Evolutionary conservation across 768 basidiomycete species (phyloP), one percentile per base, ranked within the genome.

Genomic region (Boletus bicolor): DNA sequence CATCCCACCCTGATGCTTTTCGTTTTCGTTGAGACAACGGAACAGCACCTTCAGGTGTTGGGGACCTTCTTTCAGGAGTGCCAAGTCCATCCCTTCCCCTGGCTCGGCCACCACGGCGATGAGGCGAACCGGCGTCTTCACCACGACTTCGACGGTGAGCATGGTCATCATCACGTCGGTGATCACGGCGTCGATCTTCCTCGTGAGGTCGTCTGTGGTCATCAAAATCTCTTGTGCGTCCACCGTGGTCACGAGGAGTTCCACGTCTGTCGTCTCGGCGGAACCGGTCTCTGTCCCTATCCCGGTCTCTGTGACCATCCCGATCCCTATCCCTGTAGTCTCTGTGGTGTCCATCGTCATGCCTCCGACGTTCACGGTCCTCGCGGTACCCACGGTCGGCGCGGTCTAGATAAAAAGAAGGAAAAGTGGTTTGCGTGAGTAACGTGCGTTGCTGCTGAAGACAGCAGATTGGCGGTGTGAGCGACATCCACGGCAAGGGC

Each of bases 1-100:
- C 88, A 72, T 99, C 93, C 97, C 97, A 99, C 0, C 91, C 91
- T 44, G 92, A 93, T 6, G 92, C 89, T 64, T 91, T 91, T 30
- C 94, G 78, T 69, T 88, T 89, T 59, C 94, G 79, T 68, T 98
- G 92, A 8, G 89, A 87, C 59, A 99, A 73, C 0, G 91, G 86
- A 41, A 85, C 75, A 14, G 85, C 82, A 46, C 88, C 90, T 66
- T 91, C 86, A 0, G 97, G 97, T 10, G 96, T 98, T 10, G 96
- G 95, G 0, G 89, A 91, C 63, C 94, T 76, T 62, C 89, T 77
- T 58, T 91, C 91, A 2, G 86, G 89, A 14, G 89, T 86, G 21
- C 85, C 88, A 26, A 74, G 70, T 10, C 79, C 77, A 37, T 80
- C 78, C 38, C 68, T 71, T 21, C 72, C 70, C 54, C 80, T 76